Evolutionary conservation across 257 asterid genomes (phyloP).

Genomic region (Solanum rostratum): DNA sequence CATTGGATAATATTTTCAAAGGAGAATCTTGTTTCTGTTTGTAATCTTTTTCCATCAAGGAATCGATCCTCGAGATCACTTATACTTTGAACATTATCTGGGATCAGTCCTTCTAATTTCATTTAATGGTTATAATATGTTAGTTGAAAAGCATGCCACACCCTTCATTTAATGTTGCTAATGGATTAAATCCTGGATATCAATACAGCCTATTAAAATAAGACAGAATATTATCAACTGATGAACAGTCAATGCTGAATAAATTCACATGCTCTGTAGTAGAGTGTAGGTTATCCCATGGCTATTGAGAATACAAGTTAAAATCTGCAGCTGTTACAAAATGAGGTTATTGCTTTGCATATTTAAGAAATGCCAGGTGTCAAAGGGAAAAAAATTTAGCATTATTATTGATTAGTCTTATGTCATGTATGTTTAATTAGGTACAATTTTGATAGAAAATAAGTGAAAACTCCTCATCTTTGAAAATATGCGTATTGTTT

Average conservation of each 20-base stretch:
- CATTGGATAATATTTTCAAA: background rate
- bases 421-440: background rate
- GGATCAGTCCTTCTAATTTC: background rate
- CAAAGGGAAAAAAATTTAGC: background rate
- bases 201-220: background rate
- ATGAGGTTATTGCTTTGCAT: background rate
- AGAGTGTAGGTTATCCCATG: constrained; percentile 1
- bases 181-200: constrained; percentile 6
- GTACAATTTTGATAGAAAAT: background rate
- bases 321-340: constrained; percentile 5
- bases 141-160: background rate
- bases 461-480: constrained; percentile 4
- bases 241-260: constrained; percentile 17
- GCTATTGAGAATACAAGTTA: background rate
- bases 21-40: background rate
- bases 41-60: background rate
- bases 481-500: constrained; percentile 24
- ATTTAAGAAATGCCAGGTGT: background rate
- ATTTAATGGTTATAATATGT: background rate
- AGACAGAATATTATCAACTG: constrained; percentile 9
- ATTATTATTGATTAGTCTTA: background rate
- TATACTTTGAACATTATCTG: background rate
- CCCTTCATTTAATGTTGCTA: background rate
- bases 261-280: constrained; percentile 2
- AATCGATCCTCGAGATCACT: background rate